Conservation (phyloP, 2,329 filamentous ascomycete genomes). For the Nemania serpens region DNA sequence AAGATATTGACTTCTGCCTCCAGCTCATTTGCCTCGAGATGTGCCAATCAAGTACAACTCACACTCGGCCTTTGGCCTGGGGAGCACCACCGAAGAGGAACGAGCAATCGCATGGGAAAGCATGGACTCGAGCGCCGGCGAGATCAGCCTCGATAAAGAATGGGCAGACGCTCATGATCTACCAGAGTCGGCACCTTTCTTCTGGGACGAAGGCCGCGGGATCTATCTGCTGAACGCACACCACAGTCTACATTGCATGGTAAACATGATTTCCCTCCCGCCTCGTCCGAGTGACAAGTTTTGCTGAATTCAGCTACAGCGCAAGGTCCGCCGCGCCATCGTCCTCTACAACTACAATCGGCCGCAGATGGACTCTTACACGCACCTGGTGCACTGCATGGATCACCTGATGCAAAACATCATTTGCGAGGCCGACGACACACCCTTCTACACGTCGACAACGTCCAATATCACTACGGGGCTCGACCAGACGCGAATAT, state of each 20-base stretch:
- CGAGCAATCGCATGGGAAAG: background rate
- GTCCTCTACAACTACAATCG: background rate
- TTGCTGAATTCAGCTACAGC: background rate
- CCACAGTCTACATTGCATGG: background rate
- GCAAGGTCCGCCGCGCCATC: background rate
- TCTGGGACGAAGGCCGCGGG: background rate
- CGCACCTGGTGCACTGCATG: background rate
- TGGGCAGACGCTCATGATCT: background rate
- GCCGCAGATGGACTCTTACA: background rate
- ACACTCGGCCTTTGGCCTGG: background rate
- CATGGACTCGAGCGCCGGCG: background rate
- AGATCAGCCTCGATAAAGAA: background rate
- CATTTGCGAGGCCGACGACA: constrained; percentile 1
- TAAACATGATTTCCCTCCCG: background rate
- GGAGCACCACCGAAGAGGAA: background rate
- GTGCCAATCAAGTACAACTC: background rate
- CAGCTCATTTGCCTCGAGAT: background rate
- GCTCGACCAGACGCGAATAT: constrained; percentile 7
- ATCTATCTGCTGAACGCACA: background rate
- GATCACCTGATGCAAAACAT: background rate
- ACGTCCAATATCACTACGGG: constrained; percentile 9
- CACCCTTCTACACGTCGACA: constrained; percentile 12
- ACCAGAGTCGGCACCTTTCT: background rate
- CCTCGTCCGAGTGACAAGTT: background rate
- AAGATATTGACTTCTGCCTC: background rate